Conservation (phyloP, 1,284 basidiomycete genomes). For the Trichosporon sp. region DNA sequence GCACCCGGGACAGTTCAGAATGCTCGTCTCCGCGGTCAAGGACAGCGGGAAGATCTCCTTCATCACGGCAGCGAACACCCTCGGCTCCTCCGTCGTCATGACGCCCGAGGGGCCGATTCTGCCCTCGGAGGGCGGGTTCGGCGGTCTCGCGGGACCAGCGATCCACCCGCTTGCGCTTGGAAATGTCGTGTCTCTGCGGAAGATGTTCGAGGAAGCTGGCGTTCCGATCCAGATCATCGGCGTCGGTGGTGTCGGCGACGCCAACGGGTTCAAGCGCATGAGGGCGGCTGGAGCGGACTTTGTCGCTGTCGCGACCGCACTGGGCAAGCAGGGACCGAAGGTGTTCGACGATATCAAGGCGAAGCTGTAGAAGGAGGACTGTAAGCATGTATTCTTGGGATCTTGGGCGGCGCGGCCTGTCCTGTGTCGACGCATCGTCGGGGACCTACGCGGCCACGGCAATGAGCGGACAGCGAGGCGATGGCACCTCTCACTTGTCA, state of each 20-base stretch:
- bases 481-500: no score
- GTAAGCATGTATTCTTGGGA: not conserved
- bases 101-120: conserved; percentile 1
- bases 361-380: not conserved
- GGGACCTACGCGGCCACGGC: no score
- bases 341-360: not conserved
- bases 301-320: conserved; percentile 28
- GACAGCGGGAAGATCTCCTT: conserved; percentile 24
- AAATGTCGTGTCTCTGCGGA: conserved; percentile 27
- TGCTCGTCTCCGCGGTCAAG: conserved; percentile 26
- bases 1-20: conserved; percentile 28
- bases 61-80: conserved; percentile 31
- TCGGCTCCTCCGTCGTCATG: conserved; percentile 27
- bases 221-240: conserved; percentile 27
- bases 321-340: conserved; percentile 21
- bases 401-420: not conserved
- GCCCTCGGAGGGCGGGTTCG: conserved; percentile 29
- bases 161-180: conserved; percentile 32
- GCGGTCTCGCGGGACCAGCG: conserved; percentile 29
- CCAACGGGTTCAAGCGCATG: conserved; percentile 27
- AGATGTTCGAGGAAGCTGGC: conserved; percentile 22
- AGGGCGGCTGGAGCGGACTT: conserved; percentile 23
- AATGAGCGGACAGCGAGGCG: no score
- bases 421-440: no score
- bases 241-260: conserved; percentile 30